Conservation (phyloP, 352 stramenopile genomes). For the Phytophthora pistaciae region DNA sequence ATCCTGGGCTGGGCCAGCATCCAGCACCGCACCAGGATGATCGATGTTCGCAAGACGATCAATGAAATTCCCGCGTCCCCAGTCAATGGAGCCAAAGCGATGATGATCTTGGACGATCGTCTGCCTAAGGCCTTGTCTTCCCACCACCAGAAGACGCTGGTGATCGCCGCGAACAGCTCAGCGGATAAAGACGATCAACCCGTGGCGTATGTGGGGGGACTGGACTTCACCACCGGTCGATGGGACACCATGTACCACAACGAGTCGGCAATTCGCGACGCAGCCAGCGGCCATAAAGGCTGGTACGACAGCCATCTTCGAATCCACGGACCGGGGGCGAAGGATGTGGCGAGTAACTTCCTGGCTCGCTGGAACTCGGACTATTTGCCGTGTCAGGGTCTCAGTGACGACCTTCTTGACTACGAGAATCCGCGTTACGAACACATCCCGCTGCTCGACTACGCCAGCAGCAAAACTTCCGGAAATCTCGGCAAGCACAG, state of each 20-base stretch:
- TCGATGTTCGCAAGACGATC: not conserved
- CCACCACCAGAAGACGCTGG: not conserved
- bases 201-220: not conserved
- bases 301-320: not conserved
- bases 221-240: not conserved
- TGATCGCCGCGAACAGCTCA: not conserved
- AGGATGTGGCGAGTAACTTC: not conserved
- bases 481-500: not conserved
- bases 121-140: not conserved
- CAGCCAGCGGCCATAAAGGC: not conserved
- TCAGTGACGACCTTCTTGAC: not conserved
- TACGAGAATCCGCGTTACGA: not conserved
- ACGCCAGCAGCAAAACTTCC: constrained; percentile 16
- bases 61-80: not conserved
- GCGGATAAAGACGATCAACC: not conserved
- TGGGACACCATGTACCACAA: not conserved
- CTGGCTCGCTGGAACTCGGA: not conserved
- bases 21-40: not conserved
- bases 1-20: not conserved
- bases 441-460: not conserved
- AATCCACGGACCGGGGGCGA: not conserved
- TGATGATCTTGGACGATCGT: not conserved
- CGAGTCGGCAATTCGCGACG: not conserved
- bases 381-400: not conserved
- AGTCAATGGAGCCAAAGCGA: not conserved